phyloP scores from a whole-genome alignment of 306 rosid species.

The Nissolia schottii region DNA sequence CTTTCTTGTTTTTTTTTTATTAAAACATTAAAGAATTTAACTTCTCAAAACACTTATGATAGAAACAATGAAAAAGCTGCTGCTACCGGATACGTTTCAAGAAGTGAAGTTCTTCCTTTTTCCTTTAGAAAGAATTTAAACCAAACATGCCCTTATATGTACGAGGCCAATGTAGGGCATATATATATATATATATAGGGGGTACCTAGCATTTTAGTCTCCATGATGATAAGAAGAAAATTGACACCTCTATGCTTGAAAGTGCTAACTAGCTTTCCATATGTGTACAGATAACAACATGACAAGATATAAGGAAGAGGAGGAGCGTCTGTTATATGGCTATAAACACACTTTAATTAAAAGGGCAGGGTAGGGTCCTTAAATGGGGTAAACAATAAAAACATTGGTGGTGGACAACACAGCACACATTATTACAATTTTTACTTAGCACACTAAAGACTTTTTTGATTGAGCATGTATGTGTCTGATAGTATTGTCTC shows the following conservation, averaged over 20 bases:
- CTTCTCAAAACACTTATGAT: too few relatives aligned
- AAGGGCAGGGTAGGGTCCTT: slow-evolving; percentile 35
- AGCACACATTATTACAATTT: slow-evolving; percentile 14
- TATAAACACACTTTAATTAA: background rate
- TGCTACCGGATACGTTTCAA: too few relatives aligned
- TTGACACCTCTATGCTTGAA: background rate
- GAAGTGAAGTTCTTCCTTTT: too few relatives aligned
- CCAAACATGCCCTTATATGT: too few relatives aligned
- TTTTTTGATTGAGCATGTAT: slow-evolving; percentile 23
- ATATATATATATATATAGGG: too few relatives aligned
- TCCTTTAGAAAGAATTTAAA: too few relatives aligned
- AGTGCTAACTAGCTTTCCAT: slow-evolving; percentile 3
- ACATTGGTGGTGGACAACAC: slow-evolving; percentile 13
- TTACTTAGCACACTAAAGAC: slow-evolving; percentile 21
- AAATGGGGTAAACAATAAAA: slow-evolving; percentile 26
- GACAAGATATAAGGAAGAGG: slow-evolving; percentile 13
- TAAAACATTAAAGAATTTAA: too few relatives aligned
- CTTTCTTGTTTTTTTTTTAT: too few relatives aligned
- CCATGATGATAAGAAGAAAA: background rate
- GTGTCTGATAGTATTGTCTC: slow-evolving; percentile 26
- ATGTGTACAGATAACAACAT: slow-evolving; percentile 25
- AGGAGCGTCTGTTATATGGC: slow-evolving; percentile 34
- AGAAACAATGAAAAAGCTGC: too few relatives aligned
- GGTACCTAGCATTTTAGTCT: background rate
- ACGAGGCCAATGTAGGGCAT: background rate